Evolutionary conservation across 441 rosid genomes (phyloP).

Genomic region (Oxalis stricta): DNA sequence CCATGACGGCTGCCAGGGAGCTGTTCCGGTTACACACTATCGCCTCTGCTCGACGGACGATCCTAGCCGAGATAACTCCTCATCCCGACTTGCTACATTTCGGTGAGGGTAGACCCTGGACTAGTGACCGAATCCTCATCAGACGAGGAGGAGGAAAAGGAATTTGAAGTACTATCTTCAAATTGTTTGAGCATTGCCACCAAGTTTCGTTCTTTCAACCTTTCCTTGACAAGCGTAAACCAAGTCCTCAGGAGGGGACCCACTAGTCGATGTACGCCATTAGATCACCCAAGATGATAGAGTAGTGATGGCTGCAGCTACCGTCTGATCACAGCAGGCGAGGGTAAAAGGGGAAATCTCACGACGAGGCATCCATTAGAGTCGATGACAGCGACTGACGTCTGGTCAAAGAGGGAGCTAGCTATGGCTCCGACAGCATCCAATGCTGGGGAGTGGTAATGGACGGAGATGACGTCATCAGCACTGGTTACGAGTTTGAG

Average conservation of each 20-base stretch:
- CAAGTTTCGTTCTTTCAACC: constrained; percentile 39
- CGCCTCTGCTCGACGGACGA: constrained; percentile 74
- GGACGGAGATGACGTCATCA: constrained; percentile 34
- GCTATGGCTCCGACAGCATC: constrained; percentile 38
- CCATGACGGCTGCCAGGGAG: constrained; percentile 89
- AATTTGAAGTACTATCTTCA: constrained; percentile 10
- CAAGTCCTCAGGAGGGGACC: constrained; percentile 77
- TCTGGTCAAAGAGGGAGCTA: constrained; percentile 30
- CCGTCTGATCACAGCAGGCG: constrained; percentile 66
- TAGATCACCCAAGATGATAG: constrained; percentile 65
- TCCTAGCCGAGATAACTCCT: constrained; percentile 63
- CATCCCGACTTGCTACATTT: constrained; percentile 43
- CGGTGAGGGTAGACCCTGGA: constrained; percentile 11
- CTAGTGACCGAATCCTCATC: constrained; percentile 43
- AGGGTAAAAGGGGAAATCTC: constrained; percentile 76
- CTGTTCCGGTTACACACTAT: constrained; percentile 69
- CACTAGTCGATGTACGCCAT: constrained; percentile 91
- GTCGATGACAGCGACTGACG: constrained; percentile 72
- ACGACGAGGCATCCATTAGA: constrained; percentile 33
- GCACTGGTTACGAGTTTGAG: constrained; percentile 43
- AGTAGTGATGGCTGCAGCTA: constrained; percentile 55
- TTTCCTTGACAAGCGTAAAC: constrained; percentile 36
- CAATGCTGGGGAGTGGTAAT: constrained; percentile 60
- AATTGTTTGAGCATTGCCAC: constrained; percentile 43
- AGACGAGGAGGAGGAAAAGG: constrained; percentile 23